Conservation (phyloP, 2,329 filamentous ascomycete species). For the Nakataea oryzae region DNA sequence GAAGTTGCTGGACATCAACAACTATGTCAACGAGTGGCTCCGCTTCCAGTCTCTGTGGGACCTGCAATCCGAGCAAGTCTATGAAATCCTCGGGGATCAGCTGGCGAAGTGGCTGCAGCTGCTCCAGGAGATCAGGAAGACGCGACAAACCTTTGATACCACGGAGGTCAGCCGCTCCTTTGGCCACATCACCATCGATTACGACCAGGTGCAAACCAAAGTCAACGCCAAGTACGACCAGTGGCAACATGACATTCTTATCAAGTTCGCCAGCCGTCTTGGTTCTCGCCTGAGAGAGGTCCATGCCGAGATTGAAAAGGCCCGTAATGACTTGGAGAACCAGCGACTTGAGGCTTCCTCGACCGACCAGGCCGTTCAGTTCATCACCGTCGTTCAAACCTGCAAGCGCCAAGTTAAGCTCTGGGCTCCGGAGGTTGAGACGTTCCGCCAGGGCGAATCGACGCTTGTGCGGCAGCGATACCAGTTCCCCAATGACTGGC, state of each 20-base stretch:
- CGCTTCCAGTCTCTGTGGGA: conserved; percentile 99
- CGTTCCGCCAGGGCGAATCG: conserved; percentile 91
- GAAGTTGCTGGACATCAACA: conserved; percentile 68
- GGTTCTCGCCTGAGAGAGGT: conserved; percentile 87
- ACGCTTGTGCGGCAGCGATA: conserved; percentile 86
- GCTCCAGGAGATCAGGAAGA: conserved; percentile 94
- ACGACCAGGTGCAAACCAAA: conserved; percentile 96
- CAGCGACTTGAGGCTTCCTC: conserved; percentile 91
- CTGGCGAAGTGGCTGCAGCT: conserved; percentile 88
- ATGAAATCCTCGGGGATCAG: conserved; percentile 83
- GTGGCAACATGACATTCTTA: conserved; percentile 95
- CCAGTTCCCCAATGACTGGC: conserved; percentile 88
- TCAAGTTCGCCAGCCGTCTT: conserved; percentile 84
- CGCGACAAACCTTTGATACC: conserved; percentile 91
- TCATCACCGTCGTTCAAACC: conserved; percentile 95
- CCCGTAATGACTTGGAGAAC: conserved; percentile 78
- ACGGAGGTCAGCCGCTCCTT: conserved; percentile 89
- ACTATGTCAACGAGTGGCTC: conserved; percentile 94
- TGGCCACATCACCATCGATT: conserved; percentile 90
- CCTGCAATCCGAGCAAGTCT: conserved; percentile 89
- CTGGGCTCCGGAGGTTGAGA: conserved; percentile 93
- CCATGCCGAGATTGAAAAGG: conserved; percentile 83
- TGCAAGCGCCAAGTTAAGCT: conserved; percentile 88
- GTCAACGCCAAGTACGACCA: conserved; percentile 99
- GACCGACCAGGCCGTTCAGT: conserved; percentile 92